Evolutionary conservation across 208 protist species (phyloP).

Genomic region (Wallacemonas rigidus): DNA sequence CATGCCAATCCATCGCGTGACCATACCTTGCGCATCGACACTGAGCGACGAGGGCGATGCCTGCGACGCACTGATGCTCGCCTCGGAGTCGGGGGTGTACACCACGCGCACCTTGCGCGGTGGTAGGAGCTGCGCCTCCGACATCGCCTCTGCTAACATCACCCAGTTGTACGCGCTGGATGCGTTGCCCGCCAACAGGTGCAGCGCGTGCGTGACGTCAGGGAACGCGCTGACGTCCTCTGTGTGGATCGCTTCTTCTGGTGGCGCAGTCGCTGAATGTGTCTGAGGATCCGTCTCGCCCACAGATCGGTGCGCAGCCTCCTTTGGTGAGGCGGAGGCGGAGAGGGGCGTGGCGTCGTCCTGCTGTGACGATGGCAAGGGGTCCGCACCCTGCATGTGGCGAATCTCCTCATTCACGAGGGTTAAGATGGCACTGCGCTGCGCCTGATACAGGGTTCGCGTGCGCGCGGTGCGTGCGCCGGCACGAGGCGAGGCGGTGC

Average conservation of each 20-base stretch:
- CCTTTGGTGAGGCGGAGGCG: not conserved
- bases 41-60: not conserved
- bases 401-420: constrained; percentile 20
- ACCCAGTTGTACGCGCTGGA: constrained; percentile 28
- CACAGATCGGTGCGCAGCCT: not conserved
- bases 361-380: not conserved
- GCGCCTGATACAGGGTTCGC: constrained; percentile 13
- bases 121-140: constrained; percentile 26
- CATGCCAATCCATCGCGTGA: constrained; percentile 20
- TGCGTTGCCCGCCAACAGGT: constrained; percentile 8
- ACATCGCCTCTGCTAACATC: constrained; percentile 27
- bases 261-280: not conserved
- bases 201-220: constrained; percentile 13
- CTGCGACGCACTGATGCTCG: not conserved
- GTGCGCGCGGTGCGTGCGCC: constrained; percentile 8
- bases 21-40: not conserved
- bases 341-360: not conserved
- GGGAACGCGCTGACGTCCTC: constrained; percentile 13
- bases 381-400: not conserved
- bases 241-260: constrained; percentile 2
- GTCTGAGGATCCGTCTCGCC: not conserved
- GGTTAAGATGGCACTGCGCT: constrained; percentile 20
- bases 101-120: constrained; percentile 17
- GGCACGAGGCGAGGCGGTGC: not conserved
- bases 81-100: constrained; percentile 21